These are phyloP conservation scores for Fusarium neocosmosporiellum DNA, from an alignment of 2,329 filamentous ascomycete species.

Conservation along the genomic window DNA sequence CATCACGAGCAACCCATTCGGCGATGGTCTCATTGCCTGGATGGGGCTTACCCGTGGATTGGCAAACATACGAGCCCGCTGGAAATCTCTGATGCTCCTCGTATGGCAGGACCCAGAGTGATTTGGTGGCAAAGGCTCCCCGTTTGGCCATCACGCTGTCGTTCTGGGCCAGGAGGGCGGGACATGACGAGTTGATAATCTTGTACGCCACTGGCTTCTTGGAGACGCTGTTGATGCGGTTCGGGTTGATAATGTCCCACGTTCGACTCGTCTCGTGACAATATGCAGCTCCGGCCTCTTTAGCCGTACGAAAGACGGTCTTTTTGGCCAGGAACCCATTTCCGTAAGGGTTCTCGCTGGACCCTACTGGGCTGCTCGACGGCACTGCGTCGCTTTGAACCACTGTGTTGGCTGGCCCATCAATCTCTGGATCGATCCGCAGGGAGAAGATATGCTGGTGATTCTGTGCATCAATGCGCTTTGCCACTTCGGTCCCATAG, in stretches of 20 bases:
- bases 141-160: slow-evolving; percentile 87
- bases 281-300: slow-evolving; percentile 80
- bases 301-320: slow-evolving; percentile 79
- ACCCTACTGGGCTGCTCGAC: slow-evolving; percentile 80
- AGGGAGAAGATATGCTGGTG: slow-evolving; percentile 78
- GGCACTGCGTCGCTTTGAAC: slow-evolving; percentile 81
- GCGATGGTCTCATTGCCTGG: slow-evolving; percentile 75
- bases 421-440: slow-evolving; percentile 73
- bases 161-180: slow-evolving; percentile 82
- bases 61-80: slow-evolving; percentile 87
- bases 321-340: slow-evolving; percentile 90
- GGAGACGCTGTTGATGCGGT: slow-evolving; percentile 83
- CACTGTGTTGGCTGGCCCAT: slow-evolving; percentile 71
- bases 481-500: slow-evolving; percentile 72
- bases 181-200: slow-evolving; percentile 87
- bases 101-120: slow-evolving; percentile 61
- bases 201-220: slow-evolving; percentile 90
- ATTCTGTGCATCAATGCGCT: slow-evolving; percentile 72
- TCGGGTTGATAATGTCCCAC: slow-evolving; percentile 91
- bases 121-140: slow-evolving; percentile 79
- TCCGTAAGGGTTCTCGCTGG: slow-evolving; percentile 84
- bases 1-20: slow-evolving; percentile 79
- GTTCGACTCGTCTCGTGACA: slow-evolving; percentile 81
- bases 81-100: slow-evolving; percentile 85
- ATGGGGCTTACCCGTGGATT: slow-evolving; percentile 77